Conservation (phyloP, 306 rosid species). For the Citrullus mucosospermus region DNA sequence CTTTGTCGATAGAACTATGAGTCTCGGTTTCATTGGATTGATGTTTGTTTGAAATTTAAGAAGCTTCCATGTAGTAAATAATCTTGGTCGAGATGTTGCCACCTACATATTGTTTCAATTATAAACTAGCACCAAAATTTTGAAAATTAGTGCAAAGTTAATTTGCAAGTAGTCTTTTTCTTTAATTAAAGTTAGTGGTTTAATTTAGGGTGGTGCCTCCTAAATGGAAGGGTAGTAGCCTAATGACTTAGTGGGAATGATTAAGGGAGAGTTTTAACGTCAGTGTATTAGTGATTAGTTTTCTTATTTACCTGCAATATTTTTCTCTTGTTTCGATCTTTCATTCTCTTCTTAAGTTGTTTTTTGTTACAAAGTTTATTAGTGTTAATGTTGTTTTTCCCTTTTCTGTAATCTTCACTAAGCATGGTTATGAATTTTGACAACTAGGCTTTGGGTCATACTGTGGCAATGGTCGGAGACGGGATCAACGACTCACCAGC, state of each 20-base stretch:
- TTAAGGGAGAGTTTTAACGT: too few relatives aligned
- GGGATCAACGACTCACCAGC: conserved; percentile 91
- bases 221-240: too few relatives aligned
- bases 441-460: conserved; percentile 33
- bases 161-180: too few relatives aligned
- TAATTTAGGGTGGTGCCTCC: too few relatives aligned
- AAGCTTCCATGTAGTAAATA: not conserved
- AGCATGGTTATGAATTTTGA: not conserved
- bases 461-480: conserved; percentile 86
- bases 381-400: not conserved
- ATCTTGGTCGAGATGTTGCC: not conserved
- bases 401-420: not conserved
- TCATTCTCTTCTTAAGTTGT: too few relatives aligned
- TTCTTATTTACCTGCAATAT: too few relatives aligned
- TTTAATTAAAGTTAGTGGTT: too few relatives aligned
- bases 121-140: not conserved
- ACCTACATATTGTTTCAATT: not conserved
- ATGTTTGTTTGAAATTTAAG: not conserved
- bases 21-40: not conserved
- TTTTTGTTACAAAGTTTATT: not conserved
- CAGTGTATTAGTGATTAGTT: too few relatives aligned
- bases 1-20: not conserved
- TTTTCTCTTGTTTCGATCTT: too few relatives aligned
- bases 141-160: too few relatives aligned
- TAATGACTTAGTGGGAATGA: too few relatives aligned